phyloP scores from a whole-genome alignment of 192 early-diverging fungal genomes.

The Geosiphon pyriformis region DNA sequence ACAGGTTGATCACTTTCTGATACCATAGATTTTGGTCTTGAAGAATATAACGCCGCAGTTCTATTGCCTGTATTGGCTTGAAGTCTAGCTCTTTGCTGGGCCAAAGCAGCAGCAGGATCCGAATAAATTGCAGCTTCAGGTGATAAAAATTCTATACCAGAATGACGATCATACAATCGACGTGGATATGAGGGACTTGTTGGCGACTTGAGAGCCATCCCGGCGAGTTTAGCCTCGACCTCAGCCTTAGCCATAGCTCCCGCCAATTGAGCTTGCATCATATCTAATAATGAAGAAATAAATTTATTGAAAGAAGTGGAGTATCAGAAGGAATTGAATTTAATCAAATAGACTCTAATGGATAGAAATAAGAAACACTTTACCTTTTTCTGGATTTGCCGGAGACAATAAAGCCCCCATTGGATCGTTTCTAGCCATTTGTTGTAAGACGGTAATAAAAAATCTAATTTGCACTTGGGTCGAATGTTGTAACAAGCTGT shows the following conservation, averaged over 20 bases:
- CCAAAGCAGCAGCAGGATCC: slow-evolving; percentile 22
- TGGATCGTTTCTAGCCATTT: slow-evolving; percentile 85
- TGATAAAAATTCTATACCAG: slow-evolving; percentile 28
- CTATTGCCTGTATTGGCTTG: slow-evolving; percentile 20
- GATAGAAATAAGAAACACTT: slow-evolving; percentile 5
- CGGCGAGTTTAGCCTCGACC: slow-evolving; percentile 37
- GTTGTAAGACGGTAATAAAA: slow-evolving; percentile 88
- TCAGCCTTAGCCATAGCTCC: slow-evolving; percentile 54
- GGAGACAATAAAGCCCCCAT: slow-evolving; percentile 52
- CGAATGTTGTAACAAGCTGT: slow-evolving; percentile 85
- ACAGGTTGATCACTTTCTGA: slow-evolving; percentile 24
- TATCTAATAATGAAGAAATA: slow-evolving; percentile 23
- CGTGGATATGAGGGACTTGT: slow-evolving; percentile 34
- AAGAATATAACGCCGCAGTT: slow-evolving; percentile 15
- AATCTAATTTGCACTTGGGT: slow-evolving; percentile 91
- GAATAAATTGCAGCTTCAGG: slow-evolving; percentile 20
- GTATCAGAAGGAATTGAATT: neutral
- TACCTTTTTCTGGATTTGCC: slow-evolving; percentile 47
- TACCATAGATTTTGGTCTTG: slow-evolving; percentile 25
- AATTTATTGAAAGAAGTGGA: no score
- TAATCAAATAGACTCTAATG: neutral
- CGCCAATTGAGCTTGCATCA: slow-evolving; percentile 46
- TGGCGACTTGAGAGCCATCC: slow-evolving; percentile 26
- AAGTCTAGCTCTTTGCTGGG: slow-evolving; percentile 19
- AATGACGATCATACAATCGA: slow-evolving; percentile 55